phyloP scores from a whole-genome alignment of 345 rosid genomes.

The Streptanthus diversifolius region DNA sequence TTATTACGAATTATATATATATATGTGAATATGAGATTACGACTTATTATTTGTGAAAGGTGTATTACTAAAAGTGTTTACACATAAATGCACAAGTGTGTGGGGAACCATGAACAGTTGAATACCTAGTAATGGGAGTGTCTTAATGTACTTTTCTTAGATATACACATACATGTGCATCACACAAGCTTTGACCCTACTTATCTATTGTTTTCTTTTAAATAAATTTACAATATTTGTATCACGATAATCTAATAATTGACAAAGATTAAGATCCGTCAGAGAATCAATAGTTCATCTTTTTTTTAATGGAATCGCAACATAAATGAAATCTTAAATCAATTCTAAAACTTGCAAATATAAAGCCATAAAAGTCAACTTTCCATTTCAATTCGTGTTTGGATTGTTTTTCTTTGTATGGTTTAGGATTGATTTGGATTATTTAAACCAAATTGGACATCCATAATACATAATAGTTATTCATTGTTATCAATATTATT shows the following conservation, averaged over 20 bases:
- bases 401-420: neutral
- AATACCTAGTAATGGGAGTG: slow-evolving; percentile 20
- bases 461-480: neutral
- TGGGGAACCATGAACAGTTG: slow-evolving; percentile 12
- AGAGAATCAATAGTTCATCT: neutral
- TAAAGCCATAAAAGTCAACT: neutral
- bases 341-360: too few relatives aligned
- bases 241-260: too few relatives aligned
- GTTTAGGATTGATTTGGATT: neutral
- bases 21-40: neutral
- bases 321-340: neutral
- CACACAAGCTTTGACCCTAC: slow-evolving; percentile 1
- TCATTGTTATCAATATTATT: neutral
- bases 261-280: neutral
- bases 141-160: slow-evolving; percentile 1
- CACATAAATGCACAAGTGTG: neutral
- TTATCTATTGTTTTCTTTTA: neutral
- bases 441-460: neutral
- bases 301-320: neutral
- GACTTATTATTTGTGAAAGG: neutral
- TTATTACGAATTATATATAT: neutral
- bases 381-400: neutral
- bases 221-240: neutral
- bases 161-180: slow-evolving; percentile 10
- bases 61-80: slow-evolving; percentile 4